Evolutionary conservation across 768 basidiomycete species (phyloP).

Genomic region (Panaeolus cyanescens): DNA sequence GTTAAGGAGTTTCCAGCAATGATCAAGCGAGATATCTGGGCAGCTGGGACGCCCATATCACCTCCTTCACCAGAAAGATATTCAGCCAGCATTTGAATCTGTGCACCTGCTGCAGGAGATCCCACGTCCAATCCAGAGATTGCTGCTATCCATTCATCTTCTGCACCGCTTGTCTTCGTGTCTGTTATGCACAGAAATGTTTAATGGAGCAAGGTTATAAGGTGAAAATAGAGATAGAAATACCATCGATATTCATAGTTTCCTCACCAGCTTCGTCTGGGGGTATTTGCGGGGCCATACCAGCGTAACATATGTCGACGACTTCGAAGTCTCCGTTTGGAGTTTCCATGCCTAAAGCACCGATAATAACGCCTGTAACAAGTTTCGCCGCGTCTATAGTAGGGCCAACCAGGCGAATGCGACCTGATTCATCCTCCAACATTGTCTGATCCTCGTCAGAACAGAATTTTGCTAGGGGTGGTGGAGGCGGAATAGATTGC

Average conservation of each 20-base stretch:
- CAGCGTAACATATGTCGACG: conserved; percentile 84
- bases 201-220: conserved; percentile 5
- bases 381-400: conserved; percentile 58
- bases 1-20: conserved; percentile 89
- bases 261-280: conserved; percentile 33
- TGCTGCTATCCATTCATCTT: conserved; percentile 81
- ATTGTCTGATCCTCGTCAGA: conserved; percentile 80
- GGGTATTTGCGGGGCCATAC: conserved; percentile 67
- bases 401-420: conserved; percentile 85
- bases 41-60: conserved; percentile 64
- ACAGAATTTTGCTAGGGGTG: conserved; percentile 71
- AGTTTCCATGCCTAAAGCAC: conserved; percentile 89
- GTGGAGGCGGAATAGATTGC: conserved; percentile 89
- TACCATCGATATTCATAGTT: conserved; percentile 74
- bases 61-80: conserved; percentile 86
- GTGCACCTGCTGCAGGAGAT: conserved; percentile 61
- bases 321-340: conserved; percentile 91
- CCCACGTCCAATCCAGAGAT: conserved; percentile 88
- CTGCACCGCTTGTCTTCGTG: conserved; percentile 13
- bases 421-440: conserved; percentile 96
- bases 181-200: conserved; percentile 7
- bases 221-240: conserved; percentile 20
- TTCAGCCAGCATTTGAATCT: conserved; percentile 86
- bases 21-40: conserved; percentile 81
- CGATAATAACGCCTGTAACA: conserved; percentile 92